Percentiles rank a stretch among this genome's conserved stretches.
phyloP scores from a whole-genome alignment of 1,139 yeast genomes.

The Blastobotrys apis region DNA sequence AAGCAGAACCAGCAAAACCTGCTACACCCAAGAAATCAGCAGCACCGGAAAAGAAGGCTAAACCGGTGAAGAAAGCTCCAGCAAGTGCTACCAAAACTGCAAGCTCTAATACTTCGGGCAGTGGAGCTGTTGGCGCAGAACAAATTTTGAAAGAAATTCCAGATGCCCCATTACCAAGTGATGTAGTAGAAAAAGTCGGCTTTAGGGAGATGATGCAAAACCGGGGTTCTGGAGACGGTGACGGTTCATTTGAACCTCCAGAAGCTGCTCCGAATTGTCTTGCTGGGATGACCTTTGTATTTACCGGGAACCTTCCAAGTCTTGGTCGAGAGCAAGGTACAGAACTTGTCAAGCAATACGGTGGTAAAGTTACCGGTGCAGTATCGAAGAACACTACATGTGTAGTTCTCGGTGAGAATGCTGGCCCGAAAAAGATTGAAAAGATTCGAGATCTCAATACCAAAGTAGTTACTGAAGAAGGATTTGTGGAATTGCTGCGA shows the following conservation, averaged over 20 bases:
- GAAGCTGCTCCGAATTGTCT: constrained; percentile 79
- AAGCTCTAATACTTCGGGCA: too few relatives aligned
- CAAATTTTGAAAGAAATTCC: constrained; percentile 58
- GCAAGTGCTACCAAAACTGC: not conserved
- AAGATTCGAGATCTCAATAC: constrained; percentile 68
- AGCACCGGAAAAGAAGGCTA: not conserved
- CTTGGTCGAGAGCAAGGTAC: constrained; percentile 75
- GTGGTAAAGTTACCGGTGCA: constrained; percentile 90
- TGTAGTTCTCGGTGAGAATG: constrained; percentile 91
- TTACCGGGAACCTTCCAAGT: constrained; percentile 84
- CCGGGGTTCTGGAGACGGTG: constrained; percentile 18
- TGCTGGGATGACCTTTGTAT: constrained; percentile 83
- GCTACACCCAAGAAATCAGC: constrained; percentile 10
- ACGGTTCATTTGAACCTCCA: constrained; percentile 47
- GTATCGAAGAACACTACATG: constrained; percentile 81
- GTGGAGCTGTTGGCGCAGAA: constrained; percentile 41
- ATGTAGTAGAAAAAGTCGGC: constrained; percentile 42
- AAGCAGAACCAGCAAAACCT: not conserved
- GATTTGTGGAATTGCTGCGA: constrained; percentile 66
- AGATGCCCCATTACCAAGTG: constrained; percentile 50
- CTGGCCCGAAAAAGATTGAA: constrained; percentile 92
- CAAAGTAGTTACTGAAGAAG: constrained; percentile 83
- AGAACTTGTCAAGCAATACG: constrained; percentile 73
- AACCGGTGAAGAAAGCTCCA: not conserved
- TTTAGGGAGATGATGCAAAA: constrained; percentile 50